A percentile compares a stretch with the other conserved stretches of the same genome.
phyloP scores from a whole-genome alignment of 106 monocot species.

The Dioscorea dumetorum region DNA sequence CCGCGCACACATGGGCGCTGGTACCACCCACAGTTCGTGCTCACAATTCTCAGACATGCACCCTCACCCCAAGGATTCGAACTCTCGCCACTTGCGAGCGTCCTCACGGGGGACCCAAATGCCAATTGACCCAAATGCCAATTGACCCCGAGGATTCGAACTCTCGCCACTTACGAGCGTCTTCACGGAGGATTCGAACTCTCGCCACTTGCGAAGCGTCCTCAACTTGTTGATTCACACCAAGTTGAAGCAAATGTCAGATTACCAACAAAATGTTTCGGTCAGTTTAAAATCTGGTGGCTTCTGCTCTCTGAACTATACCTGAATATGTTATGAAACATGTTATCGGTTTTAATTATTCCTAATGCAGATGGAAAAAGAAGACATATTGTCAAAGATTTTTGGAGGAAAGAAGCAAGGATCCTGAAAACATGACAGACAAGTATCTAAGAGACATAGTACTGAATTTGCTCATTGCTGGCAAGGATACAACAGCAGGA shows the following conservation, averaged over 20 bases:
- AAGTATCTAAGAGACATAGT: constrained; percentile 9
- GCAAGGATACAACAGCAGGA: constrained; percentile 23
- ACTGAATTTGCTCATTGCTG: constrained; percentile 22
- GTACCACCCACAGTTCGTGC: too few species aligned
- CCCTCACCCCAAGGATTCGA: too few species aligned
- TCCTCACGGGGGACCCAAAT: too few species aligned
- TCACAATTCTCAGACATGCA: too few species aligned
- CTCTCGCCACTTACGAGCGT: too few species aligned
- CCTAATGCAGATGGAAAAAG: neutral
- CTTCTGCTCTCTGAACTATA: neutral
- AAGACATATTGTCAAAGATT: constrained; percentile 14
- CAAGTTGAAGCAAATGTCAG: neutral
- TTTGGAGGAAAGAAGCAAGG: neutral
- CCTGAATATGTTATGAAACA: neutral
- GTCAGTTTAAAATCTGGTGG: neutral
- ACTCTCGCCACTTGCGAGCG: too few species aligned
- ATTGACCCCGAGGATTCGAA: too few species aligned
- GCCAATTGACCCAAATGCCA: too few species aligned
- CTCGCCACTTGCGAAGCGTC: too few species aligned
- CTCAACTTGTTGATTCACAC: constrained; percentile 14
- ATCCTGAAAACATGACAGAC: neutral
- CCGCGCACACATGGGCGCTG: too few species aligned
- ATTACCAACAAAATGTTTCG: neutral
- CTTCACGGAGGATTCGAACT: too few species aligned
- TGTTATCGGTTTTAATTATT: neutral